Evolutionary conservation across 1,284 basidiomycete species (phyloP), one percentile per base, ranked within the genome.

Genomic region (Trichosporon faecale): DNA sequence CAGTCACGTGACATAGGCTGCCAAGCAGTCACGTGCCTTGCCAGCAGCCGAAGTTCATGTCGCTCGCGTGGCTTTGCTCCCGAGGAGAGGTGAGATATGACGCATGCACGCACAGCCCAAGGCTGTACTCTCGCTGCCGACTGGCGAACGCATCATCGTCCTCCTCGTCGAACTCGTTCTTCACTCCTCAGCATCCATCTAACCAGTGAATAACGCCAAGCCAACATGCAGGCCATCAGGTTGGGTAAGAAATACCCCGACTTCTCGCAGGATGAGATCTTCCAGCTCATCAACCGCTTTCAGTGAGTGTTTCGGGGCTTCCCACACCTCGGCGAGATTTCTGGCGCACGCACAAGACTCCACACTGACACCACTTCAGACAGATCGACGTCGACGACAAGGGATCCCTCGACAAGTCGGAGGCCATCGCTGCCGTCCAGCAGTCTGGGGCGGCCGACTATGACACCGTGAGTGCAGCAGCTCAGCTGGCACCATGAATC

Each of bases 231-330:
- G 76, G 82, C 83, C 33, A 77, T 84, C 75, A 80, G 91, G 85
- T 87, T 98, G 29, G 91, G 94, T 81, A 93, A 91, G 86, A 98
- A 97, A 84, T 97, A 92, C 80, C 94, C 95, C 33, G 91, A 96
- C 79, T 91, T 98, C 78, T 87, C 91, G 64, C 89, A 91, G 79
- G 93, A 95, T 85, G 94, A 95, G 85, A 93, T 97, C 89, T 91
- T 95, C 79, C 90, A 93, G 80, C 88, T 97, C 80, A 90, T 95
- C 85, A 94, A 91, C 81, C 89, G 90, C 74, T 97, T 96, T 90
- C 94, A 95, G 95, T 96, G 79, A 77, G 94, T 60, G 18, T 63
- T 66, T 70, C 27, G 33, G 64, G 12, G n/a, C 40, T 61, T 70
- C 69, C 70, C 66, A 68, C 70, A 66, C 66, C 33, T 66, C 21